Conservation (phyloP, 306 rosid species). For the Alnus glutinosa region DNA sequence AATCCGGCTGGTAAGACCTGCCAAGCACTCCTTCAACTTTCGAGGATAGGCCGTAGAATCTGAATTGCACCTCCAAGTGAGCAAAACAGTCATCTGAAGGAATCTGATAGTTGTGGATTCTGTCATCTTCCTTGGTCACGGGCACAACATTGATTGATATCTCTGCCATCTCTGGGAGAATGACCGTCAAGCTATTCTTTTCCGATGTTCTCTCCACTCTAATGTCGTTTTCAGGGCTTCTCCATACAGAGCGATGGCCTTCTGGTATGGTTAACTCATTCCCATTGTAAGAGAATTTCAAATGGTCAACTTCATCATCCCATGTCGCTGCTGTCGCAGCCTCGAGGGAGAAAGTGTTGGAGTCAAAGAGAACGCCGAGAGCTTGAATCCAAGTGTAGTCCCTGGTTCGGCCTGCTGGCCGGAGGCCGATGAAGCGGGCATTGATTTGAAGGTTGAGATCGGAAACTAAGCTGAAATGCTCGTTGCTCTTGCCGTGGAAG, state of each 20-base stretch:
- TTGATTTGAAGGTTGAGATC: conserved; percentile 68
- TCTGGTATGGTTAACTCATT: conserved; percentile 51
- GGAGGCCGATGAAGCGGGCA: conserved; percentile 71
- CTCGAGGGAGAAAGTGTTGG: conserved; percentile 55
- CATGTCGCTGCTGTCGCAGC: conserved; percentile 54
- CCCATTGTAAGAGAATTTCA: conserved; percentile 55
- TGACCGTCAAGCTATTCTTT: conserved; percentile 54
- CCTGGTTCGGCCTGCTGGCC: conserved; percentile 57
- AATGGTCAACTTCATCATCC: conserved; percentile 52
- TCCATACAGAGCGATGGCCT: conserved; percentile 54
- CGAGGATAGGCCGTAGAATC: conserved; percentile 58
- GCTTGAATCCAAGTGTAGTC: conserved; percentile 93
- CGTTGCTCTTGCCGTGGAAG: conserved; percentile 74
- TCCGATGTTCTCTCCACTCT: conserved; percentile 64
- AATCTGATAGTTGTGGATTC: conserved; percentile 68
- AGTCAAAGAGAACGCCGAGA: conserved; percentile 60
- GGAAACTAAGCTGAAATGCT: conserved; percentile 72
- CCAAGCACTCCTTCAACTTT: conserved; percentile 88
- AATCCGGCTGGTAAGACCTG: conserved; percentile 80
- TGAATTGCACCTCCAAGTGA: conserved; percentile 84
- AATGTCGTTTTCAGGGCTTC: conserved; percentile 33
- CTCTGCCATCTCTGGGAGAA: conserved; percentile 55
- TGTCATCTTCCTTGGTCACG: conserved; percentile 73
- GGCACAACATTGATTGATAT: conserved; percentile 72
- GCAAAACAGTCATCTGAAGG: conserved; percentile 73